Base-by-base conservation (phyloP, 345 rosid genomes). In the Toxicodendron radicans region DNA sequence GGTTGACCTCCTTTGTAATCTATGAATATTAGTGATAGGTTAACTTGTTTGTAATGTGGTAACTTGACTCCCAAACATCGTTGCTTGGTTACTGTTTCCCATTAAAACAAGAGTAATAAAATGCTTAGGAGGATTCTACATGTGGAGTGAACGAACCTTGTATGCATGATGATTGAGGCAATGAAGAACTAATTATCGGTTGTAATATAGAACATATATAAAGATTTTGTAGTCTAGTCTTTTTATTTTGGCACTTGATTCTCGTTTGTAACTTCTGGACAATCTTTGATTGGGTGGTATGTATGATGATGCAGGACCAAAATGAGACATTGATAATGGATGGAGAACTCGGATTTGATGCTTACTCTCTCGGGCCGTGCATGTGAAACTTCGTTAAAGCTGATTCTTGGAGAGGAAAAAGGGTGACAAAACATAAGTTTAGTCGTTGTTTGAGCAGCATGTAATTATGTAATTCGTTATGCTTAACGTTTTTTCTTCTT, bases 301-400 rank as follows among this genome's bases (percentile, higher is more conserved):
- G 7, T 68, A 43, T 64, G 63, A 49, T 67, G 68, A 41, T 78
- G 89, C 92, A 90, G 95, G 91, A 80, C 46, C 88, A 78, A 20
- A 79, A 72, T 66, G 88, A 83, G 58, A 10, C 66, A 10, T 33
- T 78, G 18, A n/a, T 81, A 56, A 76, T 80, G 75, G 95, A 85
- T 74, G 92, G 85, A 65, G 92, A 88, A 73, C 84, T 85, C 13
- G 86, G 84, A 57, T 81, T 85, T 24, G 95, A 87, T 67, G 82
- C 85, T 10, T 85, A 75, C 79, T 70, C 84, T 1, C 85, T 82
- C 1, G 87, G 90, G 38, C 78, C 94, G 11, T 87, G 87, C 73
- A 70, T 86, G 41, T 84, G 80, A 82, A 68, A 49, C 18, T 24
- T 43, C 24, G 52, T 66, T n/a, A 73, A 17, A 46, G 52, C 58